Base-by-base conservation (phyloP, 371 early-diverging fungal species). In the Nematocida minor region DNA sequence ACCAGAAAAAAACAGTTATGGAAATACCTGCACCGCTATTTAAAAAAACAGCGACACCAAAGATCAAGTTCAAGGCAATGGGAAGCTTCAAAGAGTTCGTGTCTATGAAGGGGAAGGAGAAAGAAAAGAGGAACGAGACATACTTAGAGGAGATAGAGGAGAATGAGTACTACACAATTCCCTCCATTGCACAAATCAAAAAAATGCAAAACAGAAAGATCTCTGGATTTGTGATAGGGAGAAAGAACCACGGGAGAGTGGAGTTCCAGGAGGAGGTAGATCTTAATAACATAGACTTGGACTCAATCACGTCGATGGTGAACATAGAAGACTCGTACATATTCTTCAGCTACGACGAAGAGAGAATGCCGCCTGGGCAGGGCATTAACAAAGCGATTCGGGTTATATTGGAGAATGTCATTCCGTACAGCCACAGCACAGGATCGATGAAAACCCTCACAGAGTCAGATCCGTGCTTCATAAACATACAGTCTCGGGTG, bases 51-150 rank as follows among this genome's bases (percentile, higher is more conserved):
- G 9, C 77, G 14, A 22, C 18, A n/a, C n/a, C 49, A 4, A 74
- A 74, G 55, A 74, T 74, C 60, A 74, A 74, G 66, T 74, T 74
- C 51, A 74, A 64, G 55, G n/a, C 64, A 7, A 47, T 9, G 25
- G 18, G 32, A 14, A 4, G 44, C 25, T 74, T 74, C 48, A 68
- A 68, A 42, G 51, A 66, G 51, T 53, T 60, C n/a, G 46, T 27
- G n/a, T 29, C 29, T 36, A 57, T 42, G 4, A 29, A 18, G 11
- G 25, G 18, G 18, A 25, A 32, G 7, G 29, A 55, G 34, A 2
- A 4, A 38, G 16, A 68, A 38, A 27, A 38, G 18, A 31, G n/a
- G n/a, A 14, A 38, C 36, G 9, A 29, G 48, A 38, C 20, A 42
- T n/a, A 4, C 29, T 32, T 27, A 6, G 18, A 47, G n/a, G 62